Conservation (phyloP, 2,329 filamentous ascomycete genomes). For the Didymosphaeria variabile region DNA sequence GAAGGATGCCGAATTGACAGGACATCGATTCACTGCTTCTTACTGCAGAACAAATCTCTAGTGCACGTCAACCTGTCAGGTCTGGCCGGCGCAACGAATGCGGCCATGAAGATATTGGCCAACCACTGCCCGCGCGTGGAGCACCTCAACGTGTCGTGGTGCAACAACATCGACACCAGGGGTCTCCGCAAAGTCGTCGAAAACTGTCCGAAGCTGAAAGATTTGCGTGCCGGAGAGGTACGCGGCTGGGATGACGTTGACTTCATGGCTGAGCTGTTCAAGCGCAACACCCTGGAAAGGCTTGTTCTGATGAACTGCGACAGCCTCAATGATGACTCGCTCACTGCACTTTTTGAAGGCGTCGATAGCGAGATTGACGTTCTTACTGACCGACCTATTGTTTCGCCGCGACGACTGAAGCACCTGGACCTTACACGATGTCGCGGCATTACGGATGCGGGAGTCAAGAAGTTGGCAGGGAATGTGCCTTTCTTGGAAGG, state of each 20-base stretch:
- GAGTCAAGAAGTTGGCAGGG: constrained; percentile 75
- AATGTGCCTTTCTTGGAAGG: constrained; percentile 83
- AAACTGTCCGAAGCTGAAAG: constrained; percentile 75
- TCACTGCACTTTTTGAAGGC: constrained; percentile 80
- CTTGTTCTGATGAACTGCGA: constrained; percentile 82
- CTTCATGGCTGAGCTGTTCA: constrained; percentile 78
- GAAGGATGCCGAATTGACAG: constrained; percentile 90
- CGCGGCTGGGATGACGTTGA: constrained; percentile 78
- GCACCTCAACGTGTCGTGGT: constrained; percentile 91
- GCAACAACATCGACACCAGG: constrained; percentile 80
- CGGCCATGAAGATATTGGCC: constrained; percentile 85
- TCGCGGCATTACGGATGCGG: constrained; percentile 73
- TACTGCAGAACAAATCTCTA: constrained; percentile 80
- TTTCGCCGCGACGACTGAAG: constrained; percentile 79
- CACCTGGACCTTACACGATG: constrained; percentile 89
- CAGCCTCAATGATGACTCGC: constrained; percentile 77
- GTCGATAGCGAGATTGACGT: constrained; percentile 80
- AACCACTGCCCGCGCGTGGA: constrained; percentile 83
- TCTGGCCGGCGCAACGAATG: constrained; percentile 79
- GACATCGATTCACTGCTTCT: constrained; percentile 76
- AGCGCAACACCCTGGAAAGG: constrained; percentile 82
- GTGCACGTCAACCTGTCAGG: constrained; percentile 89
- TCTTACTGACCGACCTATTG: constrained; percentile 77
- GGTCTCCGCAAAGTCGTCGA: constrained; percentile 78
- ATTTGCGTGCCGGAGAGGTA: constrained; percentile 84